A percentile compares a stretch with the other conserved stretches of the same genome.
Evolutionary conservation across 2,329 filamentous ascomycete species (phyloP).

Genomic region (Intubia oerlemansii): DNA sequence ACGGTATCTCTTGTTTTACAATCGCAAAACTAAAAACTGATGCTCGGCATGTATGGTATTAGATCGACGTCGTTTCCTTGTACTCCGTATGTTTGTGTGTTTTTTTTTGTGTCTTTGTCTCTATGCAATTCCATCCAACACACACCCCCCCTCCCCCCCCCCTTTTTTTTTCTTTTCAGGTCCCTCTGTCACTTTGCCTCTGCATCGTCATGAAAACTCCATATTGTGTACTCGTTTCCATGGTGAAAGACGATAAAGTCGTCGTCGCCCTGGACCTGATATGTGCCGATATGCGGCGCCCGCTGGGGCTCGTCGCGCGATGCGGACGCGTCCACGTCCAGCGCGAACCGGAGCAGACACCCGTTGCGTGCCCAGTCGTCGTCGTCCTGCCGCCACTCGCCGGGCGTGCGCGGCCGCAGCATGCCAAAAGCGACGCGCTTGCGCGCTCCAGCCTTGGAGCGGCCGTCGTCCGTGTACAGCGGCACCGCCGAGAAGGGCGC

Average conservation of each 20-base stretch:
- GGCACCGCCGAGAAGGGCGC: constrained; percentile 6
- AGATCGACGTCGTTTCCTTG: not conserved
- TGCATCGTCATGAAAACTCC: constrained; percentile 5
- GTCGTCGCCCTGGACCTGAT: constrained; percentile 7
- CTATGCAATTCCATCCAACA: too few relatives aligned
- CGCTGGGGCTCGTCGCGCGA: not conserved
- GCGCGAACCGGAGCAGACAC: constrained; percentile 6
- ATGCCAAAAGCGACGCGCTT: constrained; percentile 1
- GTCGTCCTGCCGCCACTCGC: constrained; percentile 6
- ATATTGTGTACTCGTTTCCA: constrained; percentile 5
- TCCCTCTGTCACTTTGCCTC: not conserved
- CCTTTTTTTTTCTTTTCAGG: not conserved
- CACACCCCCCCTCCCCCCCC: too few relatives aligned
- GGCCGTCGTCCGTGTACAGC: constrained; percentile 1
- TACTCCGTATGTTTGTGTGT: not conserved
- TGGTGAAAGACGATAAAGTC: constrained; percentile 6
- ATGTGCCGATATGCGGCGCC: constrained; percentile 3
- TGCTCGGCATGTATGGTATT: too few relatives aligned
- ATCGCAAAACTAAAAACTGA: too few relatives aligned
- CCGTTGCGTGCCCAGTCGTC: constrained; percentile 4
- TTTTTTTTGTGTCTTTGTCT: too few relatives aligned
- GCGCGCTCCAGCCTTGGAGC: constrained; percentile 1
- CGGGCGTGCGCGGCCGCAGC: constrained; percentile 1
- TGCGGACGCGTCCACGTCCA: constrained; percentile 5
- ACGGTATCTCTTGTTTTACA: too few relatives aligned